These are phyloP conservation scores for Andrographis paniculata DNA, from an alignment of 305 asterid genomes.

Conservation along the genomic window DNA sequence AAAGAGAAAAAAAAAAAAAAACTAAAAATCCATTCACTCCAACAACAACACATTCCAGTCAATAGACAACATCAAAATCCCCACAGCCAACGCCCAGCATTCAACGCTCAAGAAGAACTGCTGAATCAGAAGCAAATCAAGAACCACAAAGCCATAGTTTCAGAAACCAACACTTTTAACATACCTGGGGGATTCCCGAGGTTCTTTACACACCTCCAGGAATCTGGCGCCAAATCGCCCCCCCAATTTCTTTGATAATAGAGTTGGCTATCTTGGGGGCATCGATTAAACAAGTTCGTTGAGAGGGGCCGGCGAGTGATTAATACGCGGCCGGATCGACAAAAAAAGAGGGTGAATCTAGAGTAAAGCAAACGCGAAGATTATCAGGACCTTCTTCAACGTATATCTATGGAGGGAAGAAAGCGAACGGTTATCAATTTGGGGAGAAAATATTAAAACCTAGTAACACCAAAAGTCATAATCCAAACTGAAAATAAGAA, in stretches of 20 bases:
- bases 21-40: slow-evolving; percentile 4
- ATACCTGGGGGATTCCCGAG: slow-evolving; percentile 11
- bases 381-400: slow-evolving; percentile 8
- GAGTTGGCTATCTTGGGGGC: no score
- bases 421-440: slow-evolving; percentile 14
- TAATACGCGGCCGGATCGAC: no score
- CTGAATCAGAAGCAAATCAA: slow-evolving; percentile 13
- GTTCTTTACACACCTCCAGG: no score
- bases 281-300: no score
- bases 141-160: slow-evolving; percentile 3
- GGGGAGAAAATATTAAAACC: slow-evolving; percentile 19
- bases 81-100: slow-evolving; percentile 5
- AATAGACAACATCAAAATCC: slow-evolving; percentile 1
- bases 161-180: neutral
- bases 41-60: slow-evolving; percentile 1
- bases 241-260: no score
- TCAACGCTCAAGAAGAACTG: slow-evolving; percentile 7
- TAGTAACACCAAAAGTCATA: slow-evolving; percentile 20
- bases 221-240: no score
- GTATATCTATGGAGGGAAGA: slow-evolving; percentile 18
- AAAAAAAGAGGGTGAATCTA: no score
- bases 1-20: slow-evolving; percentile 1
- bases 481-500: slow-evolving; percentile 7
- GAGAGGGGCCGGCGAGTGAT: no score
- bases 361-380: neutral